A percentile compares a stretch with the other conserved stretches of the same genome.
Conservation (phyloP, 768 basidiomycete genomes). For the Panellus pusillus region DNA sequence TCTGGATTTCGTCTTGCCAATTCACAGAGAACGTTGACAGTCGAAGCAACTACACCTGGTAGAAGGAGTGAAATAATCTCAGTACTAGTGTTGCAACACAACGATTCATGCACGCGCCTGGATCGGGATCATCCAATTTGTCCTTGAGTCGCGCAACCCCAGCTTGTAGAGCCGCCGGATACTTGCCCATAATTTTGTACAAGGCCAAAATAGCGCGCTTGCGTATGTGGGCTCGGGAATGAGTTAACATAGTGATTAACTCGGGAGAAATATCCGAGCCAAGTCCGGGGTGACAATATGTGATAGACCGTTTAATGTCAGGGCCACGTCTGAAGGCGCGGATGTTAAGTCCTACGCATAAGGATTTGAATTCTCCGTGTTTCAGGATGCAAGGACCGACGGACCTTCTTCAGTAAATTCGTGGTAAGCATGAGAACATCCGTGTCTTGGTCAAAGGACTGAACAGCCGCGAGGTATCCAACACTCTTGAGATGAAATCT, state of each 20-base stretch:
- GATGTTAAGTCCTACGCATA: constrained; percentile 75
- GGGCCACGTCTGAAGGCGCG: constrained; percentile 69
- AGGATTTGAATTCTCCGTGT: constrained; percentile 9
- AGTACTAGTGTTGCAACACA: neutral
- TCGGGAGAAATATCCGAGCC: constrained; percentile 90
- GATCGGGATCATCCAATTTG: constrained; percentile 76
- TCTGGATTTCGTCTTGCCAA: constrained; percentile 76
- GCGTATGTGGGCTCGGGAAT: constrained; percentile 84
- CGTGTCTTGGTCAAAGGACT: constrained; percentile 91
- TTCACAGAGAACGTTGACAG: constrained; percentile 94
- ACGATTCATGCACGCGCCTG: constrained; percentile 48
- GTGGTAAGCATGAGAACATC: constrained; percentile 98
- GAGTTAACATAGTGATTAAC: constrained; percentile 81
- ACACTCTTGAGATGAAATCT: constrained; percentile 91
- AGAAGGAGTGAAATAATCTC: neutral
- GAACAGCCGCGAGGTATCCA: constrained; percentile 90
- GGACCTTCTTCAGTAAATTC: constrained; percentile 90
- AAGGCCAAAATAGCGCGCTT: constrained; percentile 87
- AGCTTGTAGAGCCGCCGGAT: constrained; percentile 73
- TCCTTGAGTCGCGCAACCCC: constrained; percentile 74
- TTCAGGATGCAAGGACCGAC: constrained; percentile 21
- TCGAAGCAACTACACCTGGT: constrained; percentile 88
- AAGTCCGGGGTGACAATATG: constrained; percentile 85
- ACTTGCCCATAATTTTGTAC: constrained; percentile 76
- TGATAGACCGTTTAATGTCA: constrained; percentile 80